Conservation (phyloP, 495 filamentous ascomycete species). For the Penicillium subrubescens region DNA sequence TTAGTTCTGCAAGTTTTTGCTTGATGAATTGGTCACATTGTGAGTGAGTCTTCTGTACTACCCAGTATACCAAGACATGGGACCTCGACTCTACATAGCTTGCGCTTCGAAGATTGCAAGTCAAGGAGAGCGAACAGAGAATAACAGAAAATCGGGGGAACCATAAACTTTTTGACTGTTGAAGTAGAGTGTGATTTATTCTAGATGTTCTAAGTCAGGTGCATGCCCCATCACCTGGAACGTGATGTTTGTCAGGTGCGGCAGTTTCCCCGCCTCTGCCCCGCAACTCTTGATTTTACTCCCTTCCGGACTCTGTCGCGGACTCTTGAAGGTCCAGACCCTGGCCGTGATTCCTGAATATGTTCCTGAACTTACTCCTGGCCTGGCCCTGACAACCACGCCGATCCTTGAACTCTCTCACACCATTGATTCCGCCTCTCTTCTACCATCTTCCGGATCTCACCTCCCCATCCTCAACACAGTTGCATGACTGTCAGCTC, state of each 20-base stretch:
- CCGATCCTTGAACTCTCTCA: not conserved
- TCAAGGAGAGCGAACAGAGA: too few relatives aligned
- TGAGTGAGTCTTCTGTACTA: too few relatives aligned
- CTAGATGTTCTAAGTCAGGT: not conserved
- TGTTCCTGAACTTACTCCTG: not conserved
- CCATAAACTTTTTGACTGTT: too few relatives aligned
- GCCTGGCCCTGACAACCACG: not conserved
- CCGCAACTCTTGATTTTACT: conserved; percentile 22
- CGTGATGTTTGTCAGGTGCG: not conserved
- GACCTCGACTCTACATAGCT: too few relatives aligned
- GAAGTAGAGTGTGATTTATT: too few relatives aligned
- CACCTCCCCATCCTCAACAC: not conserved
- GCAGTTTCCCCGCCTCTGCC: conserved; percentile 28
- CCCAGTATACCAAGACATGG: too few relatives aligned
- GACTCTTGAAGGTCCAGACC: not conserved
- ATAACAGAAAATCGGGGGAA: too few relatives aligned
- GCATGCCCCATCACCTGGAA: too few relatives aligned
- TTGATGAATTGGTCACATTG: too few relatives aligned
- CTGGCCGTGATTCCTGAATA: not conserved
- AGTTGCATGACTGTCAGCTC: conserved; percentile 13
- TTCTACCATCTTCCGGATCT: not conserved
- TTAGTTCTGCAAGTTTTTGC: too few relatives aligned
- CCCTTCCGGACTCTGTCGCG: conserved; percentile 7
- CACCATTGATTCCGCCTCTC: not conserved
- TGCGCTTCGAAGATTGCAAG: too few relatives aligned